These are phyloP conservation scores for Trichoderma aggressivum DNA, from an alignment of 2,329 filamentous ascomycete species.

Conservation along the genomic window DNA sequence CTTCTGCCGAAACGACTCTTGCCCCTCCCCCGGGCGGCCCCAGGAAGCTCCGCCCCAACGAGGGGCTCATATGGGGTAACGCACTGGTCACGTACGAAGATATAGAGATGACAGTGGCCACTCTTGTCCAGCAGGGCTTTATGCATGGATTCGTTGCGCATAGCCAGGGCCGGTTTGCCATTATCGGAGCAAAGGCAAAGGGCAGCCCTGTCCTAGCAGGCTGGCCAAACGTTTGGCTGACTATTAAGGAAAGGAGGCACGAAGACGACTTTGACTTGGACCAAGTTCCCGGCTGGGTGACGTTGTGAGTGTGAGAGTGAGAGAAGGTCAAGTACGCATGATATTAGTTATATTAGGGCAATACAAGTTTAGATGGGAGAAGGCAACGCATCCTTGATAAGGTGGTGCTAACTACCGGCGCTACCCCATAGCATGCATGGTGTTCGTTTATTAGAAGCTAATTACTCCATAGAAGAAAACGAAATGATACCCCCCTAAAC, in stretches of 20 bases:
- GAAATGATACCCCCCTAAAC: constrained; percentile 13
- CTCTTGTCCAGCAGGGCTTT: constrained; percentile 74
- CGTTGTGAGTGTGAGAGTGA: constrained; percentile 23
- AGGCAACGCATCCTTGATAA: background rate
- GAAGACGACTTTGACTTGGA: constrained; percentile 59
- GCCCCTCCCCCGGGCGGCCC: constrained; percentile 45
- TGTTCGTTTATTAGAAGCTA: constrained; percentile 4
- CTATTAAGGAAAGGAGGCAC: constrained; percentile 59
- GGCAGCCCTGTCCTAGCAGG: constrained; percentile 64
- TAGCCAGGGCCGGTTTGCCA: constrained; percentile 71
- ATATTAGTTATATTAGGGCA: constrained; percentile 2
- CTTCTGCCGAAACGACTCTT: constrained; percentile 41
- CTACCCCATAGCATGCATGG: background rate
- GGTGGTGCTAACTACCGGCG: background rate
- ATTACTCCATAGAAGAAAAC: constrained; percentile 9
- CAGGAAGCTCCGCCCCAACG: constrained; percentile 51
- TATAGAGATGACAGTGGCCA: constrained; percentile 74
- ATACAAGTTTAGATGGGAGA: background rate
- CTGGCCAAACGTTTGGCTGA: constrained; percentile 72
- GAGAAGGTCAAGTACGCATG: background rate
- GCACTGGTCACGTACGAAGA: constrained; percentile 57
- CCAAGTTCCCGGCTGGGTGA: constrained; percentile 74
- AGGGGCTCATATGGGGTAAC: constrained; percentile 63
- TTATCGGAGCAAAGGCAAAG: constrained; percentile 70
- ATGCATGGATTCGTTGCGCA: constrained; percentile 83